Conservation (phyloP, 225 moss, liverwort and hornwort species). For the Lunularia cruciata region DNA sequence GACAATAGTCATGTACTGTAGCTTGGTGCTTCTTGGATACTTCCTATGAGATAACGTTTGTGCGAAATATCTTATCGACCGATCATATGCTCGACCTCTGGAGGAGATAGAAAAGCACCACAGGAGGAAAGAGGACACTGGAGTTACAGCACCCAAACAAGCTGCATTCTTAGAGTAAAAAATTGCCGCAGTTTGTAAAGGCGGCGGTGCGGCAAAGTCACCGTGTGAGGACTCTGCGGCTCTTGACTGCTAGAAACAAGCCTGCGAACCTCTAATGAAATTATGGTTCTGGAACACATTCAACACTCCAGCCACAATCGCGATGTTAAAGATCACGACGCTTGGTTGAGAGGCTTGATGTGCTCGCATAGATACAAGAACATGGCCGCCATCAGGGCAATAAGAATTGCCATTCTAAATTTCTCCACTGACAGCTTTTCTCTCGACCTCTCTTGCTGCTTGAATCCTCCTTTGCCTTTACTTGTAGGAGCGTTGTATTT, state of each 20-base stretch:
- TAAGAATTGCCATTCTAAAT: background rate
- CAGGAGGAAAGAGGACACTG: background rate
- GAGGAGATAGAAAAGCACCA: background rate
- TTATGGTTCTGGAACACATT: background rate
- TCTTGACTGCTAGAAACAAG: background rate
- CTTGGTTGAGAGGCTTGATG: slow-evolving; percentile 7
- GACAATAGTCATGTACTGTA: background rate
- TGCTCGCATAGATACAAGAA: slow-evolving; percentile 11
- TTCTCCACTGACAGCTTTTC: background rate
- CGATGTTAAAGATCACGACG: background rate
- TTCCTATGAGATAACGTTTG: background rate
- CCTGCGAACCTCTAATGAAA: background rate
- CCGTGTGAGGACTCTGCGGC: background rate
- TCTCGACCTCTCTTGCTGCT: background rate
- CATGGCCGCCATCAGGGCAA: slow-evolving; percentile 9
- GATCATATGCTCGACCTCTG: no score
- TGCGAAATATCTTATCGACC: background rate
- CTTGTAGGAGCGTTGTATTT: background rate
- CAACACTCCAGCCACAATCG: background rate
- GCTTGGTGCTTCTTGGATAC: background rate
- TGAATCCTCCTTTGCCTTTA: background rate
- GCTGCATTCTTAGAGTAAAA: background rate
- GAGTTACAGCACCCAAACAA: background rate
- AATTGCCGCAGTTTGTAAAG: background rate
- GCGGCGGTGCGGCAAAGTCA: background rate